Percentiles rank a stretch among this genome's conserved stretches.
Evolutionary conservation across 495 filamentous ascomycete species (phyloP).

Genomic region (Tuber microsphaerosporum): DNA sequence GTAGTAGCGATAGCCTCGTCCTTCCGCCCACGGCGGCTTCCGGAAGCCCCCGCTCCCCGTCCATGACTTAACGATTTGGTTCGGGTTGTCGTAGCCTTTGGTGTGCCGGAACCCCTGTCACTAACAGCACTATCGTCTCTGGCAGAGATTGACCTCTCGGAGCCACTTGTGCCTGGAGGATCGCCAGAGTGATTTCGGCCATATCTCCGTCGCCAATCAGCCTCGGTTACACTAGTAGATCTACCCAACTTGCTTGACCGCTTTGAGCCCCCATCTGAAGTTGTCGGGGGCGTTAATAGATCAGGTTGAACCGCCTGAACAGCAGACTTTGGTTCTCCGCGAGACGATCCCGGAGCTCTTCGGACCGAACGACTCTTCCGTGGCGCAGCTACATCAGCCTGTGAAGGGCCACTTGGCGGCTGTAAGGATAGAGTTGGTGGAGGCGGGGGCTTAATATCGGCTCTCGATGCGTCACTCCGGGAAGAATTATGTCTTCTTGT

Average conservation of each 20-base stretch:
- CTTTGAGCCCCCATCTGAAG: constrained; percentile 53
- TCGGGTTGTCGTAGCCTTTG: constrained; percentile 53
- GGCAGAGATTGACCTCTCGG: constrained; percentile 57
- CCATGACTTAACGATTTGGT: constrained; percentile 88
- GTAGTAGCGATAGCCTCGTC: constrained; percentile 50
- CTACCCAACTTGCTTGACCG: constrained; percentile 62
- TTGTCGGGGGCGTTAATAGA: constrained; percentile 61
- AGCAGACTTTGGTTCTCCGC: constrained; percentile 46
- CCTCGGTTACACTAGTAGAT: constrained; percentile 80
- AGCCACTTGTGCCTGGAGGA: constrained; percentile 62
- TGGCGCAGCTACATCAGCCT: constrained; percentile 53
- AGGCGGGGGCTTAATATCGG: constrained; percentile 40
- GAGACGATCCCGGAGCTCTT: constrained; percentile 57
- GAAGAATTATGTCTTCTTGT: constrained; percentile 64
- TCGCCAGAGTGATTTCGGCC: constrained; percentile 55
- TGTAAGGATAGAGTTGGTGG: constrained; percentile 40
- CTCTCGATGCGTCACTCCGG: constrained; percentile 46
- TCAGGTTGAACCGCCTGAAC: constrained; percentile 62
- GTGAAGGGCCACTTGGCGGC: constrained; percentile 56
- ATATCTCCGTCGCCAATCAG: constrained; percentile 63
- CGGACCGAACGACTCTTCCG: constrained; percentile 79
- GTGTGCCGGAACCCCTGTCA: constrained; percentile 45
- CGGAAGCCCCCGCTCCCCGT: constrained; percentile 49
- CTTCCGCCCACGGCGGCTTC: constrained; percentile 73
- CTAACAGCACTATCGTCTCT: constrained; percentile 45